These are phyloP conservation scores for Caloboletus firmus DNA, from an alignment of 1,284 basidiomycete species.

Conservation along the genomic window DNA sequence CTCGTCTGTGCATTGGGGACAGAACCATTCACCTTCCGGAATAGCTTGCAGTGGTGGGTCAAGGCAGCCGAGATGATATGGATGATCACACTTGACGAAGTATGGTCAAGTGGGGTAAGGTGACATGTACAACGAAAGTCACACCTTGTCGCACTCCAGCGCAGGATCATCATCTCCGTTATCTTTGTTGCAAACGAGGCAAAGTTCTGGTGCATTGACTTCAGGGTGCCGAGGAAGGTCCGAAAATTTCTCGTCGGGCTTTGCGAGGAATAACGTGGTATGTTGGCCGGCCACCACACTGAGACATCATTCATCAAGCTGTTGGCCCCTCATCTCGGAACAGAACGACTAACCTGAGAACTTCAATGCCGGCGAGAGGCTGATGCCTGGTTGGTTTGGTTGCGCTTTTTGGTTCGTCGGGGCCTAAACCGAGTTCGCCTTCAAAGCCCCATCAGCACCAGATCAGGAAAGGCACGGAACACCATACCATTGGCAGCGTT, in stretches of 20 bases:
- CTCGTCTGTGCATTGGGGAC: slow-evolving; percentile 57
- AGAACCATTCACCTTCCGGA: slow-evolving; percentile 94
- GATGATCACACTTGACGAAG: slow-evolving; percentile 73
- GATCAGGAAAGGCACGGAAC: not conserved
- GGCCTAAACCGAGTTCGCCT: slow-evolving; percentile 82
- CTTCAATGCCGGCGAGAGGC: slow-evolving; percentile 71
- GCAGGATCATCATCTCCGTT: slow-evolving; percentile 65
- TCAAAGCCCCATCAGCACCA: not conserved
- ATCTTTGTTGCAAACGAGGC: slow-evolving; percentile 71
- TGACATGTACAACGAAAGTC: slow-evolving; percentile 17
- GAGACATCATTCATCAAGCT: slow-evolving; percentile 2
- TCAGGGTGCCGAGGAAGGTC: slow-evolving; percentile 79
- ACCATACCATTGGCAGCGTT: slow-evolving; percentile 68
- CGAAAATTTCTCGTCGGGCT: slow-evolving; percentile 65
- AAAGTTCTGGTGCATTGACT: slow-evolving; percentile 67
- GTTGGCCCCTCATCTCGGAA: not conserved
- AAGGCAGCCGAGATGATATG: slow-evolving; percentile 85
- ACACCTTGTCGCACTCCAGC: slow-evolving; percentile 85
- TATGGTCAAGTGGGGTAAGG: not conserved
- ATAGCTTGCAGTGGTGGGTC: slow-evolving; percentile 72
- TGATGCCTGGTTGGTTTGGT: slow-evolving; percentile 80
- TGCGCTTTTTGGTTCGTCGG: slow-evolving; percentile 79
- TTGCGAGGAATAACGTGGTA: slow-evolving; percentile 79
- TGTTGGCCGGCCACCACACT: slow-evolving; percentile 85
- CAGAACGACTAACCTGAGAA: slow-evolving; percentile 63